Percentiles rank a stretch among this genome's conserved stretches.
Evolutionary conservation across 2,329 filamentous ascomycete species (phyloP).

Genomic region (Cryphonectria naterciae): DNA sequence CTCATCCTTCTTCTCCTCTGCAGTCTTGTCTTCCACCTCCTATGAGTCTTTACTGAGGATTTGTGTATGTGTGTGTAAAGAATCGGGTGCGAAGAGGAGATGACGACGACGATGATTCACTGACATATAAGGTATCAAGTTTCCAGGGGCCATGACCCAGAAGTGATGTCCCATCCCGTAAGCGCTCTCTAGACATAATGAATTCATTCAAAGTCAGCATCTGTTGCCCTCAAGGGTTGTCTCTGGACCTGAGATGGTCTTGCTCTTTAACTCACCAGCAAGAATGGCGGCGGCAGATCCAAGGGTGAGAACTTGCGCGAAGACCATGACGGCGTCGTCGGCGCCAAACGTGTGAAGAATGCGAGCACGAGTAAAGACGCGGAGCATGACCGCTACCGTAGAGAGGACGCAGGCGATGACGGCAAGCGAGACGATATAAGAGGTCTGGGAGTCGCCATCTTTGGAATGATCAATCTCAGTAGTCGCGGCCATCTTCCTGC

Average conservation of each 20-base stretch:
- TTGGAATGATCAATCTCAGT: slow-evolving; percentile 30
- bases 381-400: slow-evolving; percentile 31
- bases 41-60: neutral
- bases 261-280: slow-evolving; percentile 30
- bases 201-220: neutral
- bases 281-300: slow-evolving; percentile 34
- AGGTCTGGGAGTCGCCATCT: slow-evolving; percentile 31
- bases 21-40: too few relatives aligned
- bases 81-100: neutral
- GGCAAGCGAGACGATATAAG: slow-evolving; percentile 33
- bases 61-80: neutral
- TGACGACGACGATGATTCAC: neutral
- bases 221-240: neutral
- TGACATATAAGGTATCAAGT: slow-evolving; percentile 15
- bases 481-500: neutral
- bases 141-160: slow-evolving; percentile 17
- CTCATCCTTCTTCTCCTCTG: neutral
- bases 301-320: slow-evolving; percentile 32
- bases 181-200: neutral
- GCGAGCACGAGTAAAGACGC: slow-evolving; percentile 32
- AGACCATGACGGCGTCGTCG: slow-evolving; percentile 34
- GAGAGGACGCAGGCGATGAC: slow-evolving; percentile 33
- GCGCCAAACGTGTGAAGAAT: slow-evolving; percentile 34
- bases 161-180: slow-evolving; percentile 24
- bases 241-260: neutral